These are phyloP conservation scores for Pelargonium fulgidum DNA, from an alignment of 441 rosid genomes.

Conservation along the genomic window DNA sequence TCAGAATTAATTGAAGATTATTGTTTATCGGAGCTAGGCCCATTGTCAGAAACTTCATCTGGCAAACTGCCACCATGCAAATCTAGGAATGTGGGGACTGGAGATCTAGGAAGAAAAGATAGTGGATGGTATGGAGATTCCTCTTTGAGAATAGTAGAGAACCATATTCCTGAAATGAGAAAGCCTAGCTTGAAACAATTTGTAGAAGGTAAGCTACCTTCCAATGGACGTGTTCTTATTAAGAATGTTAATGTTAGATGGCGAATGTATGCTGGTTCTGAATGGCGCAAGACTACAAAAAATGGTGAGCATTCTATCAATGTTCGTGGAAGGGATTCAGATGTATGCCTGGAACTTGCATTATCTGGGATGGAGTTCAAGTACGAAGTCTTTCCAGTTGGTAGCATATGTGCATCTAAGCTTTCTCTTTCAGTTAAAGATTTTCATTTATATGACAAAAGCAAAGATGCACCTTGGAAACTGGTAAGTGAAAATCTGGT, in stretches of 20 bases:
- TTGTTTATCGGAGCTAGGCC: slow-evolving; percentile 52
- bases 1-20: slow-evolving; percentile 88
- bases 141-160: slow-evolving; percentile 57
- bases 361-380: slow-evolving; percentile 59
- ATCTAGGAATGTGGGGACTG: slow-evolving; percentile 30
- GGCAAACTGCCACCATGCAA: slow-evolving; percentile 38
- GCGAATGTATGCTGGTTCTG: slow-evolving; percentile 83
- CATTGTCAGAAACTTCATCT: slow-evolving; percentile 49
- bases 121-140: slow-evolving; percentile 79
- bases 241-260: slow-evolving; percentile 62
- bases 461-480: slow-evolving; percentile 76
- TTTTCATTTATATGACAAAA: slow-evolving; percentile 66
- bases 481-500: slow-evolving; percentile 43
- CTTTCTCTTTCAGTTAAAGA: slow-evolving; percentile 65
- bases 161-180: slow-evolving; percentile 72
- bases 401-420: slow-evolving; percentile 61
- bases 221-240: slow-evolving; percentile 53
- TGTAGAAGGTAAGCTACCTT: slow-evolving; percentile 40
- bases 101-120: slow-evolving; percentile 47
- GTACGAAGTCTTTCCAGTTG: slow-evolving; percentile 56
- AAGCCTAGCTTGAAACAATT: slow-evolving; percentile 37
- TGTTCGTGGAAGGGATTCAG: slow-evolving; percentile 49
- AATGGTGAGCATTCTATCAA: slow-evolving; percentile 27
- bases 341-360: slow-evolving; percentile 61
- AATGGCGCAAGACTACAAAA: slow-evolving; percentile 51